Evolutionary conservation across 2,329 filamentous ascomycete species (phyloP).

Genomic region (Aspergillus sp.): DNA sequence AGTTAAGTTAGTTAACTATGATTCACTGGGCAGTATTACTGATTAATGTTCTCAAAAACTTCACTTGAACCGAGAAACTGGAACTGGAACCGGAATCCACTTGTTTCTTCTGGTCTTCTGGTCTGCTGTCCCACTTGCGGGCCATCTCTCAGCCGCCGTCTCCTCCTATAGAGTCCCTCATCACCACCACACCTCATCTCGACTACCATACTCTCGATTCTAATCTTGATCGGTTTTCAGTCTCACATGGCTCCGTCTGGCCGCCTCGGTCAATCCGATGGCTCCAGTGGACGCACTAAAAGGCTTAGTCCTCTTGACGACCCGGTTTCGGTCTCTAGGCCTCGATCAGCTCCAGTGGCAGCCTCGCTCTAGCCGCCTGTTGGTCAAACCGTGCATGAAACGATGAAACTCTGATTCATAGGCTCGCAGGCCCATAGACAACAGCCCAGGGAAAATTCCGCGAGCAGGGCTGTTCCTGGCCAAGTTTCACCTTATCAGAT

Average conservation of each 20-base stretch:
- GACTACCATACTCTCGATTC: neutral
- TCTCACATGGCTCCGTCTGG: no score
- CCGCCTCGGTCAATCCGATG: neutral
- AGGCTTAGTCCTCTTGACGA: conserved; percentile 6
- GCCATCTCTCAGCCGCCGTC: neutral
- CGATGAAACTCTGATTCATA: no score
- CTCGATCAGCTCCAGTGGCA: neutral
- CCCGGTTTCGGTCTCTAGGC: conserved; percentile 2
- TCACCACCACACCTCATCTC: neutral
- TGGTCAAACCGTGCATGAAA: neutral
- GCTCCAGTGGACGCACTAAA: neutral
- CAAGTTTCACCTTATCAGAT: neutral
- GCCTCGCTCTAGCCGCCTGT: neutral
- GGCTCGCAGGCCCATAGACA: no score
- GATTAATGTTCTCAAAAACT: no score
- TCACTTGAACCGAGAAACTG: neutral
- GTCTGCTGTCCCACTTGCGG: neutral
- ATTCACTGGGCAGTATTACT: no score
- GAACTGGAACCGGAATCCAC: neutral
- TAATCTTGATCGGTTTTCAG: neutral
- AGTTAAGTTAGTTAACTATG: no score
- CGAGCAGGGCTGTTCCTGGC: neutral
- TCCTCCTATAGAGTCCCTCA: neutral
- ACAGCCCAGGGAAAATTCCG: neutral
- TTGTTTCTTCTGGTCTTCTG: neutral